Evolutionary conservation across 1,139 yeast species (phyloP).

Genomic region (Nakaseomyces bracarensis): DNA sequence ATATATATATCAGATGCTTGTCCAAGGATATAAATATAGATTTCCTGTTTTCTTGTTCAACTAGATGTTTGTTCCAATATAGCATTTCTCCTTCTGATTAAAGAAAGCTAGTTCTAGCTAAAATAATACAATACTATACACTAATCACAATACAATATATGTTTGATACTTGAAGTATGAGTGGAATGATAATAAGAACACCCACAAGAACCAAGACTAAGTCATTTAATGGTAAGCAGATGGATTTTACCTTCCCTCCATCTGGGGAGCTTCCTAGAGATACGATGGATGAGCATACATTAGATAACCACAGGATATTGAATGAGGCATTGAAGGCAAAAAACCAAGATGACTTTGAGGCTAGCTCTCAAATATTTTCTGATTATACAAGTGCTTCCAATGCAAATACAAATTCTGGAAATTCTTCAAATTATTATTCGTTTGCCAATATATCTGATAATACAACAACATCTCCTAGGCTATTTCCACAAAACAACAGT

Average conservation of each 20-base stretch:
- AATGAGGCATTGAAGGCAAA: conserved; percentile 15
- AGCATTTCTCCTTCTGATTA: too few relatives aligned
- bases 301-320: conserved; percentile 26
- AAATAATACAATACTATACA: too few relatives aligned
- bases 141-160: not conserved
- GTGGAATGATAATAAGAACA: conserved; percentile 21
- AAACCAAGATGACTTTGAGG: conserved; percentile 14
- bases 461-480: conserved; percentile 22
- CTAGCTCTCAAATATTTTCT: conserved; percentile 24
- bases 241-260: conserved; percentile 29
- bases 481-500: not conserved
- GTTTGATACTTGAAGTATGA: not conserved
- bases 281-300: conserved; percentile 15
- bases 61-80: too few relatives aligned
- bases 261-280: conserved; percentile 11
- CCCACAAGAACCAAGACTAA: conserved; percentile 31
- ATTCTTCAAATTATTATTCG: conserved; percentile 29
- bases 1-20: too few relatives aligned
- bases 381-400: conserved; percentile 21
- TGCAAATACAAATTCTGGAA: conserved; percentile 21
- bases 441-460: conserved; percentile 34
- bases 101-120: too few relatives aligned
- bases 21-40: too few relatives aligned
- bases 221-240: conserved; percentile 28
- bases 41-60: too few relatives aligned